Percentiles rank a stretch among this genome's conserved stretches.
Conservation (phyloP, 2,329 filamentous ascomycete genomes). For the Chaetomiaceae sp. region DNA sequence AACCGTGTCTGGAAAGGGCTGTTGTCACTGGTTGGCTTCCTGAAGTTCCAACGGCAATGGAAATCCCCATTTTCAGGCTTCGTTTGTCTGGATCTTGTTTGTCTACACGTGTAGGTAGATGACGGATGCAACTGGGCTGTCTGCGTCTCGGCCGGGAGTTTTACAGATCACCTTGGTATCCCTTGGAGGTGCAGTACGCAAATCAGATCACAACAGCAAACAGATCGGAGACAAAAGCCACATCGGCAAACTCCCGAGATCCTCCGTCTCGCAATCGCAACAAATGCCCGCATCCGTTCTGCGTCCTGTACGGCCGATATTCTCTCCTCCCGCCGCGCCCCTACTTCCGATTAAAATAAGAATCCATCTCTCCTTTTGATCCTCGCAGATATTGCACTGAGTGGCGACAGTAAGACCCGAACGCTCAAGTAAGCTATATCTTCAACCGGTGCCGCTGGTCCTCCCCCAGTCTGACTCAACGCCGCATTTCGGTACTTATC, state of each 20-base stretch:
- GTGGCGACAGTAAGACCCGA: neutral
- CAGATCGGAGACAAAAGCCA: neutral
- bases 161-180: neutral
- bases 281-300: constrained; percentile 1
- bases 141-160: constrained; percentile 12
- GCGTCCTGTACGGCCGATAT: constrained; percentile 10
- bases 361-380: neutral
- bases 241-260: constrained; percentile 8
- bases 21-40: no score
- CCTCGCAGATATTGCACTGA: neutral
- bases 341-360: neutral
- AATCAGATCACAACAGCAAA: neutral
- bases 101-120: neutral
- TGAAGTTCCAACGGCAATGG: no score
- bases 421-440: constrained; percentile 1
- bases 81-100: no score
- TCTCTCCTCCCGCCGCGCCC: neutral
- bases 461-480: constrained; percentile 14
- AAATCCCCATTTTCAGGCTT: no score
- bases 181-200: no score
- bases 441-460: neutral
- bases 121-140: constrained; percentile 4
- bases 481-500: neutral
- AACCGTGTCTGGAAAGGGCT: no score
- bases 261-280: neutral